These are phyloP conservation scores for Didymella exigua DNA, from an alignment of 2,329 filamentous ascomycete genomes.

Conservation along the genomic window DNA sequence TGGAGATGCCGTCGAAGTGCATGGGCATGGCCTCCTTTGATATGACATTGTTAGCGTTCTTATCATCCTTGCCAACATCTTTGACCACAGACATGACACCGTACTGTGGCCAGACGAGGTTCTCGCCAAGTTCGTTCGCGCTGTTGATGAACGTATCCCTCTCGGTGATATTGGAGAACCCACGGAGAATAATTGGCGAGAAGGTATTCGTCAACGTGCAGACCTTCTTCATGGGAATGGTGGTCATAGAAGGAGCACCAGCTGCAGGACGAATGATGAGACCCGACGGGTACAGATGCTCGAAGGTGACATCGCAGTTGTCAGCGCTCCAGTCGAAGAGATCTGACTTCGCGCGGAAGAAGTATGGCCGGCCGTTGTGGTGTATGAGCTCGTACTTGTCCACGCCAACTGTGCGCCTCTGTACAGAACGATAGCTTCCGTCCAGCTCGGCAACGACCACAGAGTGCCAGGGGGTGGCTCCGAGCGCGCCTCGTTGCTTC, in stretches of 20 bases:
- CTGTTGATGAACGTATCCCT: conserved; percentile 55
- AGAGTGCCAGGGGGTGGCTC: conserved; percentile 37
- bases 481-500: conserved; percentile 25
- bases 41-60: conserved; percentile 59
- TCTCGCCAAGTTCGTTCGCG: conserved; percentile 55
- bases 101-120: conserved; percentile 59
- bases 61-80: conserved; percentile 58
- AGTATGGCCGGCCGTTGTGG: conserved; percentile 29
- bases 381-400: conserved; percentile 30
- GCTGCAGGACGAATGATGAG: conserved; percentile 21
- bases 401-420: conserved; percentile 24
- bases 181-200: conserved; percentile 61
- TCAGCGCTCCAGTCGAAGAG: conserved; percentile 23
- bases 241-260: conserved; percentile 47
- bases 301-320: conserved; percentile 21
- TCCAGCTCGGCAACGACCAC: conserved; percentile 27
- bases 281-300: conserved; percentile 33
- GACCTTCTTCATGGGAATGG: conserved; percentile 55
- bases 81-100: conserved; percentile 67
- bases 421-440: conserved; percentile 28
- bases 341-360: conserved; percentile 29
- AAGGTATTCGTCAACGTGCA: conserved; percentile 56
- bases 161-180: conserved; percentile 56
- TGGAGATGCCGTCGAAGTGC: conserved; percentile 64
- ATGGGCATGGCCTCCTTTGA: conserved; percentile 59